These are phyloP conservation scores for Gliomastix tumulicola DNA, from an alignment of 2,329 filamentous ascomycete species.

Conservation along the genomic window DNA sequence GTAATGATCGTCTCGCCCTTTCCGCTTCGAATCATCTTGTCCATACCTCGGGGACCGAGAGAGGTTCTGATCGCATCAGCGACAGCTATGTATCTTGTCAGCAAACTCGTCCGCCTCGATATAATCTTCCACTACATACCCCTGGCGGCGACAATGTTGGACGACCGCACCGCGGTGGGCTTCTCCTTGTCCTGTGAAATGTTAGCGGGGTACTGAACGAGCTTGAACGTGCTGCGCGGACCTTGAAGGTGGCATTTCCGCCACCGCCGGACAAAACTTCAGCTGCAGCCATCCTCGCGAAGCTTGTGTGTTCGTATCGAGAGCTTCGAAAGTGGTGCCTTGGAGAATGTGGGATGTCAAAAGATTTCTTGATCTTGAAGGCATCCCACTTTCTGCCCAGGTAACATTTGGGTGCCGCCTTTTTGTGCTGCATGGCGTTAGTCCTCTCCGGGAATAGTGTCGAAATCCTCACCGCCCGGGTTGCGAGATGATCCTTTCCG, in stretches of 20 bases:
- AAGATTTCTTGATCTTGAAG: slow-evolving; percentile 2
- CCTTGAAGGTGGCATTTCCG: slow-evolving; percentile 50
- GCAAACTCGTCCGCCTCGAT: too few relatives aligned
- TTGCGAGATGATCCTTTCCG: too few relatives aligned
- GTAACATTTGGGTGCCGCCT: too few relatives aligned
- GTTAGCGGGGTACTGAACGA: slow-evolving; percentile 29
- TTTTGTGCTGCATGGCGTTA: too few relatives aligned
- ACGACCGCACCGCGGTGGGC: slow-evolving; percentile 91
- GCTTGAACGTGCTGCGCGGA: slow-evolving; percentile 28
- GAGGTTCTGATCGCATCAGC: slow-evolving; percentile 97
- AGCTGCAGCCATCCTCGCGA: slow-evolving; percentile 37
- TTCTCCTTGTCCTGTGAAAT: slow-evolving; percentile 77
- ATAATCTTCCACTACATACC: too few relatives aligned
- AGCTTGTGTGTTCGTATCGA: too few relatives aligned
- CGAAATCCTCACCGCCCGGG: too few relatives aligned
- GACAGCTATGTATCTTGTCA: slow-evolving; percentile 80
- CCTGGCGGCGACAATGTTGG: slow-evolving; percentile 96
- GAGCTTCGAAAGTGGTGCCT: too few relatives aligned
- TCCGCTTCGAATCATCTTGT: slow-evolving; percentile 98
- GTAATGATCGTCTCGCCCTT: slow-evolving; percentile 98
- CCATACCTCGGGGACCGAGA: slow-evolving; percentile 93
- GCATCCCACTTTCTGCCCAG: slow-evolving; percentile 31
- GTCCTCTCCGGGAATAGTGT: too few relatives aligned
- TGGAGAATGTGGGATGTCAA: too few relatives aligned
- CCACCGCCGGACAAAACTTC: slow-evolving; percentile 23